Conservation (phyloP, 1,284 basidiomycete genomes). For the Psilocybe mexicana region DNA sequence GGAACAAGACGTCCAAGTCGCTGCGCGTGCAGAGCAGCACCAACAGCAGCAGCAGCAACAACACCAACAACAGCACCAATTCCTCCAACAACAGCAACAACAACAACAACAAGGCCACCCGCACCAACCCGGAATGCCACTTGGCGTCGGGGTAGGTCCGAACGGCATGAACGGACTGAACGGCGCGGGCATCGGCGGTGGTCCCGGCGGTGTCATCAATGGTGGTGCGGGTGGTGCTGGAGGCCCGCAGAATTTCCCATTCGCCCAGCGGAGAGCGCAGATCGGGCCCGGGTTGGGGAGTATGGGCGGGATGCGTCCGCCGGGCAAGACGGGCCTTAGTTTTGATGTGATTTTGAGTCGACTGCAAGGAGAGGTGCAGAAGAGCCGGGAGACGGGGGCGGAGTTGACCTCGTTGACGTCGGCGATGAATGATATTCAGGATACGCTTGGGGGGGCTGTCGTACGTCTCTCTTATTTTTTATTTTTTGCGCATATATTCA, state of each 20-base stretch:
- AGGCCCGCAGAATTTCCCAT: conserved; percentile 12
- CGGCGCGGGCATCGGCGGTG: conserved; percentile 9
- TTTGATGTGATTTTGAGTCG: conserved; percentile 84
- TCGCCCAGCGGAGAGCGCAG: conserved; percentile 50
- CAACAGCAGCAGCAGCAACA: conserved; percentile 30
- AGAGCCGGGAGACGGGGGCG: conserved; percentile 91
- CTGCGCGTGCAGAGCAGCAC: conserved; percentile 65
- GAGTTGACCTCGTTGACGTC: conserved; percentile 82
- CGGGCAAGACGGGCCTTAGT: conserved; percentile 76
- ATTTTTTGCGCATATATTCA: not conserved
- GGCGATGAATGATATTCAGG: conserved; percentile 91
- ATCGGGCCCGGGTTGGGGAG: conserved; percentile 57
- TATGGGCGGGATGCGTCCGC: conserved; percentile 72
- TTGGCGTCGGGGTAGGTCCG: conserved; percentile 13
- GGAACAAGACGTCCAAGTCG: conserved; percentile 80
- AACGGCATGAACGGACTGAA: too few relatives aligned
- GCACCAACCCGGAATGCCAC: conserved; percentile 13
- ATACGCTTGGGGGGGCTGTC: conserved; percentile 84
- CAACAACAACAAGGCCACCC: conserved; percentile 1
- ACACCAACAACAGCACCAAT: conserved; percentile 13
- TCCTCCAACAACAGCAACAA: conserved; percentile 4
- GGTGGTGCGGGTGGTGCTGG: conserved; percentile 3
- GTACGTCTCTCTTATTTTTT: conserved; percentile 43
- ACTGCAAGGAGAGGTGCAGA: conserved; percentile 87
- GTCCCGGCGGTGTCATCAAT: not conserved